Evolutionary conservation across 805 yeast genomes (phyloP).

Genomic region (Scheffersomyces amazonensis): DNA sequence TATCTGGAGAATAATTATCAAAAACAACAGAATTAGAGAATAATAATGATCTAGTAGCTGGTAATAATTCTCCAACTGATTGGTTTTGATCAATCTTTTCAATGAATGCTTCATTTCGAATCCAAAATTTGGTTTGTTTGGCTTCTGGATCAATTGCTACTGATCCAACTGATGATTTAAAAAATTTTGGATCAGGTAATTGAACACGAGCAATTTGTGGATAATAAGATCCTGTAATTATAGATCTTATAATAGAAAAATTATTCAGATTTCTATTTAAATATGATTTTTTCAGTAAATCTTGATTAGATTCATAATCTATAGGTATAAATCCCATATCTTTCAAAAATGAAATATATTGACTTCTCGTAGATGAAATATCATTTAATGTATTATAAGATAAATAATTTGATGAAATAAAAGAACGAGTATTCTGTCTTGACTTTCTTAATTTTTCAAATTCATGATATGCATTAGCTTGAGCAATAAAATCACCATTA

Average conservation of each 20-base stretch:
- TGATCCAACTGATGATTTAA: constrained; percentile 71
- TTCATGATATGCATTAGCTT: constrained; percentile 54
- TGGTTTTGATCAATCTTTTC: constrained; percentile 10
- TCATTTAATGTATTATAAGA: constrained; percentile 68
- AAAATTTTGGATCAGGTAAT: constrained; percentile 75
- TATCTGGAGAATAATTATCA: constrained; percentile 32
- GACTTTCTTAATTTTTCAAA: constrained; percentile 35
- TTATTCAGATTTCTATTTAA: constrained; percentile 55
- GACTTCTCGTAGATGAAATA: constrained; percentile 66
- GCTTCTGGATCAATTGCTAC: constrained; percentile 86
- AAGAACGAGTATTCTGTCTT: constrained; percentile 34
- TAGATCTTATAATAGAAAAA: constrained; percentile 53
- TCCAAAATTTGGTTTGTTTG: constrained; percentile 66
- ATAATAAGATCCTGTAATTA: constrained; percentile 76
- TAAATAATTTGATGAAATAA: constrained; percentile 53
- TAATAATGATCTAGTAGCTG: constrained; percentile 70
- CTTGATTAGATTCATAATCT: constrained; percentile 27
- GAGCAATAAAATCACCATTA: constrained; percentile 73
- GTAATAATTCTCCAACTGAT: constrained; percentile 25
- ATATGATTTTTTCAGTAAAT: constrained; percentile 5
- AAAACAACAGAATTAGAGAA: constrained; percentile 86
- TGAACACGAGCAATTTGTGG: constrained; percentile 83
- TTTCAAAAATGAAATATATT: constrained; percentile 64
- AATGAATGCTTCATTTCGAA: constrained; percentile 55
- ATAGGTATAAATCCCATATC: constrained; percentile 77